Evolutionary conservation across 768 basidiomycete species (phyloP), one percentile per base, ranked within the genome.

Genomic region (Lyophyllum atratum): DNA sequence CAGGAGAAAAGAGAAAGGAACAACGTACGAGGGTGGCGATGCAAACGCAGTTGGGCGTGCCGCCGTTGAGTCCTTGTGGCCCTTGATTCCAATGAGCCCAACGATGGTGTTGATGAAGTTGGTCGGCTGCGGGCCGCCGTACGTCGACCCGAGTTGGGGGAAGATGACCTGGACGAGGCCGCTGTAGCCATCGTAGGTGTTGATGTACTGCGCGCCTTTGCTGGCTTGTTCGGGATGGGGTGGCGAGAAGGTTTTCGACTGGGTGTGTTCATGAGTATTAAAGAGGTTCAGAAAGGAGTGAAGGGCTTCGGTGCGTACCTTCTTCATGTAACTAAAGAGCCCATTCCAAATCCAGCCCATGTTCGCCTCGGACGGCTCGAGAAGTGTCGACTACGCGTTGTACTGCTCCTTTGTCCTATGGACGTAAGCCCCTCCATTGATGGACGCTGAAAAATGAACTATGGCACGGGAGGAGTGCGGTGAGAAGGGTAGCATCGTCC

Each of bases 111-210:
- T 55, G 43, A 80, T 66, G 64, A 85, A 85, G n/a, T 65, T 73
- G 2, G 68, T 55, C 58, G 84, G 82, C 45, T 83, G 80, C 4
- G 82, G 80, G 1, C 82, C 84, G 14, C 82, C 81, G 58, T 81
- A 85, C 79, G 85, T 85, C 5, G 60, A 65, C 64, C 29, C 45
- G n/a, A 56, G 53, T 5, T 76, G 78, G 15, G 78, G 80, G 61
- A 75, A 80, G 1, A 80, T 80, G 24, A 82, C 81, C 59, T 83
- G 80, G 0, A 86, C 76, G 2, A 84, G 84, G 0, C 85, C 85
- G 1, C 68, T 52, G 21, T 72, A 76, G 6, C 83, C 84, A 62
- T 86, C 83, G 60, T 81, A 84, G 5, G 71, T 70, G 1, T 70
- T 66, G 54, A 81, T 72, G 8, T 66, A 80, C 53, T 80, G 76